Percentiles rank a stretch among this genome's conserved stretches.
phyloP scores from a whole-genome alignment of 352 stramenopile species.

The Thraustochytrium sp. region DNA sequence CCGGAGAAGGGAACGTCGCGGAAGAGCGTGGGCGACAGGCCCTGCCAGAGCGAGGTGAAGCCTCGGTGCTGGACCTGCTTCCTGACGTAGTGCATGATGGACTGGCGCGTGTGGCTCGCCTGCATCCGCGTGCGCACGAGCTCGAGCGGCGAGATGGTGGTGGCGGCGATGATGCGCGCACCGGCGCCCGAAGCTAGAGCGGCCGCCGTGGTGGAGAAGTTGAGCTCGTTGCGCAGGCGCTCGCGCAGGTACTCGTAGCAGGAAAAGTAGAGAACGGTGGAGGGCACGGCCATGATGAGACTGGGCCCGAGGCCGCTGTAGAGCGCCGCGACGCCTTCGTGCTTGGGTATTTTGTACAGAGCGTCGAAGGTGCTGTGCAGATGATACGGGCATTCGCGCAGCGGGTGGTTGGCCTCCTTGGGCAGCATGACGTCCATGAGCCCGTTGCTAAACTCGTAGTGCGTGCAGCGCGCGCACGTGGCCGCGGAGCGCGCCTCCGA shows the following conservation, averaged over 20 bases:
- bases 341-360: constrained; percentile 67
- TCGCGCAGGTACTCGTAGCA: constrained; percentile 79
- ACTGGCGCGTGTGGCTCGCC: neutral
- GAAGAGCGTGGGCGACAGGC: constrained; percentile 78
- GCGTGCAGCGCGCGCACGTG: constrained; percentile 33
- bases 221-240: neutral
- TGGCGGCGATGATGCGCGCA: constrained; percentile 65
- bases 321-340: constrained; percentile 65
- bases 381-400: constrained; percentile 16
- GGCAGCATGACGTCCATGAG: constrained; percentile 45
- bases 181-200: constrained; percentile 64
- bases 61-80: constrained; percentile 57
- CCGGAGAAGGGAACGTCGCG: constrained; percentile 89
- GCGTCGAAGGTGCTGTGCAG: constrained; percentile 51
- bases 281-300: constrained; percentile 84
- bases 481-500: neutral
- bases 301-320: constrained; percentile 80
- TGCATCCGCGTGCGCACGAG: constrained; percentile 78
- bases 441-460: constrained; percentile 46
- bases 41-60: constrained; percentile 70
- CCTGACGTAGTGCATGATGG: constrained; percentile 2
- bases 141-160: constrained; percentile 74
- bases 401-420: neutral
- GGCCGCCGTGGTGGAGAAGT: constrained; percentile 55
- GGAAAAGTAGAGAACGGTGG: constrained; percentile 89